Conservation (phyloP, 2,329 filamentous ascomycete species). For the Tolypocladium sp. region DNA sequence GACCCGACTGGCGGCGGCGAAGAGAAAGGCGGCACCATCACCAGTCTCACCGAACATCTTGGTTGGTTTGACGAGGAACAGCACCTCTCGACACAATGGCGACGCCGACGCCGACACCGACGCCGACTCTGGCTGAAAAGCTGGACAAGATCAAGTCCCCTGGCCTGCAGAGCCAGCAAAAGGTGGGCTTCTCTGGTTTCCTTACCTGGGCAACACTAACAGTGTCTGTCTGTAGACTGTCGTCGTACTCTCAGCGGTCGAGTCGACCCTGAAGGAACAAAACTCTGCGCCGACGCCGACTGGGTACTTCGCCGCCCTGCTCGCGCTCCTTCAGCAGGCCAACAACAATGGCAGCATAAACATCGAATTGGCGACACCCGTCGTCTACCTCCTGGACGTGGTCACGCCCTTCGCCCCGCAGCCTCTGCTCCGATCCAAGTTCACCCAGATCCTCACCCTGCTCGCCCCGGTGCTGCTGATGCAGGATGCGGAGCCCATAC, state of each 20-base stretch:
- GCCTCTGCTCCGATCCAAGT: conserved; percentile 85
- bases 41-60: background rate
- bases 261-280: conserved; percentile 85
- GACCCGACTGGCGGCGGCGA: background rate
- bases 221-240: conserved; percentile 48
- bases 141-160: conserved; percentile 96
- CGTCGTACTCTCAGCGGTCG: conserved; percentile 81
- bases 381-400: conserved; percentile 92
- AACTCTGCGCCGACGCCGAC: conserved; percentile 76
- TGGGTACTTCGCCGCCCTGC: conserved; percentile 89
- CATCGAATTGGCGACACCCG: conserved; percentile 73
- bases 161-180: conserved; percentile 90
- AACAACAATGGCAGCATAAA: conserved; percentile 61
- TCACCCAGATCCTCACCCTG: conserved; percentile 81
- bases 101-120: conserved; percentile 42
- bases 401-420: conserved; percentile 78
- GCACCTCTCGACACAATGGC: conserved; percentile 12
- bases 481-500: conserved; percentile 74
- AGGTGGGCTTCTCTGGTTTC: conserved; percentile 44
- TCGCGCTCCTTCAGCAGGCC: conserved; percentile 77
- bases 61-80: background rate
- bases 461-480: conserved; percentile 77
- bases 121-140: conserved; percentile 66
- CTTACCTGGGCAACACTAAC: conserved; percentile 3
- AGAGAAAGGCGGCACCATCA: background rate